Conservation (phyloP, 2,329 filamentous ascomycete genomes). For the Colletotrichum scovillei region DNA sequence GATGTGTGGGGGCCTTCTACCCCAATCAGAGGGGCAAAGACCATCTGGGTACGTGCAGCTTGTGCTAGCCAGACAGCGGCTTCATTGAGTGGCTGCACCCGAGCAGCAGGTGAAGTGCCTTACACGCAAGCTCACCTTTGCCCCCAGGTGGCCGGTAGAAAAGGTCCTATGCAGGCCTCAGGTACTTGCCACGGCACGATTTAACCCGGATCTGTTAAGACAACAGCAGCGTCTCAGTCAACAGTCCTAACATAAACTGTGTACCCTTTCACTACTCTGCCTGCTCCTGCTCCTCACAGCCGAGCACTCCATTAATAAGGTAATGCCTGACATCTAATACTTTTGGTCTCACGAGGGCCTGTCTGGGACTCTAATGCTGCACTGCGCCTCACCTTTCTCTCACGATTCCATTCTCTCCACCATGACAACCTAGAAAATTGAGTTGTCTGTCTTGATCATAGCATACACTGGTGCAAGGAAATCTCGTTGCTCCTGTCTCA, state of each 20-base stretch:
- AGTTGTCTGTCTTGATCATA: too few relatives aligned
- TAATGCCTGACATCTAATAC: neutral
- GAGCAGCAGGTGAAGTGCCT: neutral
- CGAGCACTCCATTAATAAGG: neutral
- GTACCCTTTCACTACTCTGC: neutral
- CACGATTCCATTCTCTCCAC: conserved; percentile 15
- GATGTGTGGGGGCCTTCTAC: conserved; percentile 15
- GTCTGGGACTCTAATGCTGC: conserved; percentile 8
- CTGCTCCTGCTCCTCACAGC: conserved; percentile 17
- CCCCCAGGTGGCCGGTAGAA: conserved; percentile 13
- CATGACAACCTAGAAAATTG: neutral
- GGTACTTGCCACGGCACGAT: neutral
- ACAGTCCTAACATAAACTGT: neutral
- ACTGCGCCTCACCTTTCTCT: conserved; percentile 20
- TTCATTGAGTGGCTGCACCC: neutral
- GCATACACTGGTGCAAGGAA: neutral
- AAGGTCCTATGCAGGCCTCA: neutral
- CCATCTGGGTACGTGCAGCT: neutral
- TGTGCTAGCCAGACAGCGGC: neutral
- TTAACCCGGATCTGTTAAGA: conserved; percentile 11
- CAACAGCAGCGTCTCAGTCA: neutral
- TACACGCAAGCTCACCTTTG: neutral
- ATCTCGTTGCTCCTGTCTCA: neutral
- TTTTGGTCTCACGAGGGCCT: neutral
- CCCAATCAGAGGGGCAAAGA: conserved; percentile 9